Conservation (phyloP, 2,329 filamentous ascomycete genomes). For the Hypocrella siamensis region DNA sequence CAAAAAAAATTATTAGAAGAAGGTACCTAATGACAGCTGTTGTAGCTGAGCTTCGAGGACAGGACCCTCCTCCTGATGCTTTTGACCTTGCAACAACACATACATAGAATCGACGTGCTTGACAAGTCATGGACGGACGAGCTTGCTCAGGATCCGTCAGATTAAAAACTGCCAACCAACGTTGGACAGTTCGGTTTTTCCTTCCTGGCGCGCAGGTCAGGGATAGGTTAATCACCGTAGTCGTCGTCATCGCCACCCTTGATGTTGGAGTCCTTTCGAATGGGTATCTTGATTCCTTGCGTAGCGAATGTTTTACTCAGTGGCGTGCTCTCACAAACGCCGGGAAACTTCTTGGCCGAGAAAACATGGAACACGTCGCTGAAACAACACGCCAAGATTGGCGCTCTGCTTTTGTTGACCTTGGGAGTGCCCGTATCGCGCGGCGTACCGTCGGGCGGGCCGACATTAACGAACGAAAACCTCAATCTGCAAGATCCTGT, state of each 20-base stretch:
- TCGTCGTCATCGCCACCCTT: constrained; percentile 39
- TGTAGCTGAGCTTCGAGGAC: no score
- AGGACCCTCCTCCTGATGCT: no score
- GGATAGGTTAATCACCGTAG: constrained; percentile 12
- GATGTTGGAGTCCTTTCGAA: constrained; percentile 64
- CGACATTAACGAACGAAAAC: constrained; percentile 75
- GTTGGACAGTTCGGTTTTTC: no score
- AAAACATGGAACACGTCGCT: constrained; percentile 86
- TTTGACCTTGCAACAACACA: no score
- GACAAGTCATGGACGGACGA: no score
- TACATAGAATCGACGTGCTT: no score
- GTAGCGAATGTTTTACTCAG: constrained; percentile 85
- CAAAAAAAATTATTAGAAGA: no score
- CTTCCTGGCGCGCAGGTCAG: no score
- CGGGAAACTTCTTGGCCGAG: constrained; percentile 95
- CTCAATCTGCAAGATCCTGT: constrained; percentile 28
- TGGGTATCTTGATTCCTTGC: constrained; percentile 94
- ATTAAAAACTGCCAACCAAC: no score
- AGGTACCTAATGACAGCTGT: no score
- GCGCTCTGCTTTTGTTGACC: constrained; percentile 61
- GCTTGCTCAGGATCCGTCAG: no score
- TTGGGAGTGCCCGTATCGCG: constrained; percentile 21
- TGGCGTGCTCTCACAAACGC: constrained; percentile 83
- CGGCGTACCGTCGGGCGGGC: constrained; percentile 26
- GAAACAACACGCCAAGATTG: constrained; percentile 72